These are phyloP conservation scores for Ziziphus jujuba DNA, from an alignment of 306 rosid species.

Conservation along the genomic window DNA sequence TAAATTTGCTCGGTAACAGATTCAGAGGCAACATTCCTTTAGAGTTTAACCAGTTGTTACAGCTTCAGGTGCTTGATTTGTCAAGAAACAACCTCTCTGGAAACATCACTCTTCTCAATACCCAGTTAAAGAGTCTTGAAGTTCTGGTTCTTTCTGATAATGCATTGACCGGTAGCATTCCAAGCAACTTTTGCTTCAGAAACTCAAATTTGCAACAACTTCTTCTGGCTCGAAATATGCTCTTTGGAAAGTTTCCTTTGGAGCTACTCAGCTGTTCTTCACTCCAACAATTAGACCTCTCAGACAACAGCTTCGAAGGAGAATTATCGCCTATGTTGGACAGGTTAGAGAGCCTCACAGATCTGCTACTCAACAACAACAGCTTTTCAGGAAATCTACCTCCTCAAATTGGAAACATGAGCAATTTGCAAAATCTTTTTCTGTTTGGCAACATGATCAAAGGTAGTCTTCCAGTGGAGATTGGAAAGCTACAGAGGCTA, in stretches of 20 bases:
- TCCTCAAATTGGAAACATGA: conserved; percentile 73
- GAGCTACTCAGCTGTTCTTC: conserved; percentile 66
- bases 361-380: conserved; percentile 83
- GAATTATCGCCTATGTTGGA: conserved; percentile 62
- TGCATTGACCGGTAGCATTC: conserved; percentile 67
- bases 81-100: conserved; percentile 82
- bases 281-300: conserved; percentile 82
- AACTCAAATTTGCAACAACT: conserved; percentile 57
- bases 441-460: conserved; percentile 70
- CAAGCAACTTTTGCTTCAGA: conserved; percentile 62
- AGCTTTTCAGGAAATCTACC: conserved; percentile 74
- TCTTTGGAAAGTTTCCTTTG: conserved; percentile 69
- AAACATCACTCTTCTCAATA: conserved; percentile 44
- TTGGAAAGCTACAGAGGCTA: conserved; percentile 70
- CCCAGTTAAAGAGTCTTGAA: conserved; percentile 46
- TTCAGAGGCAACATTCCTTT: conserved; percentile 68
- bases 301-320: conserved; percentile 72
- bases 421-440: conserved; percentile 53
- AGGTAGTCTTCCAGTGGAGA: conserved; percentile 70
- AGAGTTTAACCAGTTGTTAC: conserved; percentile 60
- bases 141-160: conserved; percentile 71
- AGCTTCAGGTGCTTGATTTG: conserved; percentile 70
- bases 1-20: conserved; percentile 78
- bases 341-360: conserved; percentile 58
- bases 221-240: conserved; percentile 67